phyloP scores from a whole-genome alignment of 345 rosid genomes.

The Populus tremula region DNA sequence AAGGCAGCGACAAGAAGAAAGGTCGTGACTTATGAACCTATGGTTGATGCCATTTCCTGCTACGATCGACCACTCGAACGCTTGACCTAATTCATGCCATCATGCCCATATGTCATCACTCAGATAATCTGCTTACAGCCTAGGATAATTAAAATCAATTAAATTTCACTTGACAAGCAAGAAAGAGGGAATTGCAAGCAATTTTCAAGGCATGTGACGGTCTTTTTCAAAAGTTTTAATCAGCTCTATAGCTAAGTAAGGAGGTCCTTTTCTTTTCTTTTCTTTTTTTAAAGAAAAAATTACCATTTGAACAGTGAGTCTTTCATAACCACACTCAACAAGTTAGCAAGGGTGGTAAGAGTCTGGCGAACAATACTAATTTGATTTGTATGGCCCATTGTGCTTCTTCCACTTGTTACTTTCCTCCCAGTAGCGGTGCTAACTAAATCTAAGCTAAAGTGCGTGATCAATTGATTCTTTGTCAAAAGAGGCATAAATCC shows the following conservation, averaged over 20 bases:
- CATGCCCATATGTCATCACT: neutral
- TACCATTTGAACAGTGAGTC: neutral
- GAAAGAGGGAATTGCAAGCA: neutral
- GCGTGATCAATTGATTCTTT: conserved; percentile 3
- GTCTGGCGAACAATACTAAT: neutral
- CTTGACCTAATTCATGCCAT: neutral
- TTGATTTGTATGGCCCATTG: neutral
- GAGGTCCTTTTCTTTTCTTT: neutral
- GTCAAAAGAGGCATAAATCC: conserved; percentile 12
- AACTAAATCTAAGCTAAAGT: neutral
- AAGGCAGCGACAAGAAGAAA: neutral
- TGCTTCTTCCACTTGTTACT: neutral
- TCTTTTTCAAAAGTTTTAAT: neutral
- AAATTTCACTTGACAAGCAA: neutral
- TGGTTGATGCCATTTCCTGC: neutral
- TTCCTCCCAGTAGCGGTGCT: neutral
- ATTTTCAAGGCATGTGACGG: neutral
- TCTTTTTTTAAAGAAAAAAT: too few species aligned
- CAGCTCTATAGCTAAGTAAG: neutral
- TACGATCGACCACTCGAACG: neutral
- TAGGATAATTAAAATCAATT: neutral
- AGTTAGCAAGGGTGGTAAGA: neutral
- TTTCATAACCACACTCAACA: neutral
- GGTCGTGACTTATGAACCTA: neutral
- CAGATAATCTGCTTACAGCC: neutral